Conservation (phyloP, 2,329 filamentous ascomycete genomes). For the Orbilia javanica region DNA sequence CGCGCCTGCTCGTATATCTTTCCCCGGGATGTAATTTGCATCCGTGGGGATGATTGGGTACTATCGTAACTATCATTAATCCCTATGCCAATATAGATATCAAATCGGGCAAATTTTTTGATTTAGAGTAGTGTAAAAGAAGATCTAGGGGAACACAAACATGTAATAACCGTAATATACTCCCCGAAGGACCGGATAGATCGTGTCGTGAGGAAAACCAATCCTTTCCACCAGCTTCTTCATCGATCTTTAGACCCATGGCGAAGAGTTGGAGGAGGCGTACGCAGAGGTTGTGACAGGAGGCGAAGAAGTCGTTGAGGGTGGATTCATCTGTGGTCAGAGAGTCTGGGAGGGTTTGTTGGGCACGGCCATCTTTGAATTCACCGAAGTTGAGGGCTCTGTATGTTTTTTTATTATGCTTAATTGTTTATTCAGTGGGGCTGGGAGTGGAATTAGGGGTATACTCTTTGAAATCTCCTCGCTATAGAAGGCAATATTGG, state of each 20-base stretch:
- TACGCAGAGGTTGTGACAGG: slow-evolving; percentile 79
- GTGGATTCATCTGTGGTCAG: slow-evolving; percentile 73
- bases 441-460: neutral
- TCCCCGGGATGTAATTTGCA: slow-evolving; percentile 67
- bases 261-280: slow-evolving; percentile 82
- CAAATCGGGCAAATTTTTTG: neutral
- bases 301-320: slow-evolving; percentile 75
- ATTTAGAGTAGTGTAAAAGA: neutral
- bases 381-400: slow-evolving; percentile 94
- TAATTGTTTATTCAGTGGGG: neutral
- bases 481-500: slow-evolving; percentile 67
- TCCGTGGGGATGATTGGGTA: slow-evolving; percentile 67
- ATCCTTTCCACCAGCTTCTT: slow-evolving; percentile 64
- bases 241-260: slow-evolving; percentile 75
- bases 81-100: neutral
- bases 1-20: slow-evolving; percentile 86
- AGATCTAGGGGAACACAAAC: slow-evolving; percentile 66
- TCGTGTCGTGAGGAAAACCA: slow-evolving; percentile 76
- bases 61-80: slow-evolving; percentile 14
- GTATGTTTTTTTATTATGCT: slow-evolving; percentile 1
- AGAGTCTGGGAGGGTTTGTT: slow-evolving; percentile 80
- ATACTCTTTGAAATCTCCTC: slow-evolving; percentile 90
- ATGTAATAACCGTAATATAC: slow-evolving; percentile 79
- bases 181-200: slow-evolving; percentile 69
- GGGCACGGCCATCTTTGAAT: slow-evolving; percentile 76